Base-by-base conservation (phyloP, 257 asterid genomes). In the Orobanche coerulescens region DNA sequence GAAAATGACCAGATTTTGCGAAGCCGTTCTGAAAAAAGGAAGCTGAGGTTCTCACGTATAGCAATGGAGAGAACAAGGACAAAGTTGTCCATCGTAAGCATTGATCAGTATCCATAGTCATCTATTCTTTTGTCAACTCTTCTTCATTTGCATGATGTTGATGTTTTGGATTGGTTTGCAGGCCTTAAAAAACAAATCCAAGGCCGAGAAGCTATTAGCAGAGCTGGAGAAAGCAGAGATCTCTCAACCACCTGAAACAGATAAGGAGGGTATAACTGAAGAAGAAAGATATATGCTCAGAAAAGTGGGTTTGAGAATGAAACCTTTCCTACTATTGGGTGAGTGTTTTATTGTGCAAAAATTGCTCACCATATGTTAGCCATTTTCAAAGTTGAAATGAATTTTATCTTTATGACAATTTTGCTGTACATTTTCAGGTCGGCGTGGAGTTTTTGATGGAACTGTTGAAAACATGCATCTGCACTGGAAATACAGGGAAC, bases 401-500 rank as follows among this genome's bases (percentile, higher is more conserved):
- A 55, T 51, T 31, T 62, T 24, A 11, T 37, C 44, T n/a, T 53
- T 33, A 25, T 44, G 28, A 43, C 8, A 43, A 43, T 16, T 6
- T 46, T 18, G 6, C 9, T 53, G 19, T 44, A 37, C 28, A 60
- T 60, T 80, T 68, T 66, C 81, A 93, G 96, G 99, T 48, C 82
- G 97, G 50, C 84, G 97, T 76, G 97, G 96, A 62, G 95, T 93
- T 48, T 93, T 93, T 75, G 95, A 84, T 79, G 99, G 99, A 69
- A 93, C 99, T 36, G 61, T 93, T 36, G 99, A 93, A 71, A 93
- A 89, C 82, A 93, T 93, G 99, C 96, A 93, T 79, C 82, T 93
- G 63, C 99, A 93, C 75, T 89, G 97, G 99, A 93, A 93, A 75
- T 93, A 93, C 76, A 81, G 99, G 77, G 99, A 93, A 64, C 73